These are phyloP conservation scores for Cryptosporidium viatorum DNA, from an alignment of 169 alveolate species.

Conservation along the genomic window DNA sequence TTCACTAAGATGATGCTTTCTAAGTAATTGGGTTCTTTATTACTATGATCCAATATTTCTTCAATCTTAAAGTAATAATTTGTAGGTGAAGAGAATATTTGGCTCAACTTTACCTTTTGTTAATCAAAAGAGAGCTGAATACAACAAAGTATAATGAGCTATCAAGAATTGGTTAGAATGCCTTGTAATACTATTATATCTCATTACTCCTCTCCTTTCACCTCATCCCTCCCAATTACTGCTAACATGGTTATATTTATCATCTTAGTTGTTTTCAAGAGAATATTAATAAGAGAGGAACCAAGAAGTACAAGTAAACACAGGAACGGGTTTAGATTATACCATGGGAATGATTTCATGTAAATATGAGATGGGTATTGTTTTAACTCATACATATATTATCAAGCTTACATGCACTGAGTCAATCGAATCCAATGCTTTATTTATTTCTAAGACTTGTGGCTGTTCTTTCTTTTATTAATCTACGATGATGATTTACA, in stretches of 20 bases:
- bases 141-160: not conserved
- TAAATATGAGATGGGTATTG: not conserved
- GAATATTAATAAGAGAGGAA: not conserved
- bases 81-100: not conserved
- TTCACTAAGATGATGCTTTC: conserved; percentile 98
- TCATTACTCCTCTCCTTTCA: not conserved
- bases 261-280: not conserved
- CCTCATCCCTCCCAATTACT: not conserved
- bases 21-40: conserved; percentile 81
- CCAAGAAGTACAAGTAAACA: no score
- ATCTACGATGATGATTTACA: not conserved
- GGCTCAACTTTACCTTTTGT: not conserved
- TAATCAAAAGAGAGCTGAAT: not conserved
- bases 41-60: not conserved
- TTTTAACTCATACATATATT: not conserved
- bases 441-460: not conserved
- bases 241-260: not conserved
- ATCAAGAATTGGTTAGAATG: not conserved
- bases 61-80: not conserved
- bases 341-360: not conserved
- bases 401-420: not conserved
- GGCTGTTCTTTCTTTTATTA: not conserved
- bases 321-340: not conserved
- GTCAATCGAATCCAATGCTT: not conserved
- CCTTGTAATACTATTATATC: not conserved